Conservation (phyloP, 768 basidiomycete genomes). For the Cantharellus anzutake region DNA sequence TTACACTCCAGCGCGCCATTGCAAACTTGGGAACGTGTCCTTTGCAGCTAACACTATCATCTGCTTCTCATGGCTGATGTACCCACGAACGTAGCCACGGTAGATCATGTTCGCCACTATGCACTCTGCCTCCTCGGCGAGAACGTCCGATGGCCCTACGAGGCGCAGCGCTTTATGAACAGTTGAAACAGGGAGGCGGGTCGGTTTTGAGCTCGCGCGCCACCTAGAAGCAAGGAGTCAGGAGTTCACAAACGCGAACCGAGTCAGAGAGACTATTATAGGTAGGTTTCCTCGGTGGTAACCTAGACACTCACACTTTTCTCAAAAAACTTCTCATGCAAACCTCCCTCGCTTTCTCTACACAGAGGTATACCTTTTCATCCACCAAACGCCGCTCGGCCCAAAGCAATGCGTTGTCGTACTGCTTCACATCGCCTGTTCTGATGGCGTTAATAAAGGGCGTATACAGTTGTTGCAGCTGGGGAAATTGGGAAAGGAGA, state of each 20-base stretch:
- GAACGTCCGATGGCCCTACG: constrained; percentile 39
- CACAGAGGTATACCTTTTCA: constrained; percentile 65
- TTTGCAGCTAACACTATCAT: constrained; percentile 74
- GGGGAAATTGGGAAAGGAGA: constrained; percentile 29
- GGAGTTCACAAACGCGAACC: background rate
- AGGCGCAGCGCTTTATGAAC: constrained; percentile 61
- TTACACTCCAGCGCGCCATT: background rate
- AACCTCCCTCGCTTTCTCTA: constrained; percentile 77
- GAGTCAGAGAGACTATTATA: too few relatives aligned
- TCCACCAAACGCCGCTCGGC: constrained; percentile 57
- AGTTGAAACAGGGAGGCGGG: constrained; percentile 61
- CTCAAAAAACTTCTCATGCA: constrained; percentile 66
- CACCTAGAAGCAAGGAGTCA: constrained; percentile 31
- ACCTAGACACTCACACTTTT: constrained; percentile 19
- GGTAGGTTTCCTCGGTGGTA: background rate
- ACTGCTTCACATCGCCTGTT: constrained; percentile 55
- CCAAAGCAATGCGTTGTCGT: constrained; percentile 53
- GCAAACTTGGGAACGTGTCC: constrained; percentile 60
- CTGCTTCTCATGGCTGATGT: constrained; percentile 90
- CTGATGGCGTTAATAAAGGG: constrained; percentile 73
- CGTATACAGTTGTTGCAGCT: constrained; percentile 28
- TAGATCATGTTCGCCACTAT: constrained; percentile 90
- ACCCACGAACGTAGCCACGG: constrained; percentile 82
- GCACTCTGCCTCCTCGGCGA: constrained; percentile 77
- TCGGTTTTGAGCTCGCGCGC: constrained; percentile 52